Conservation (phyloP, 345 rosid species). For the Populus euphratica region DNA sequence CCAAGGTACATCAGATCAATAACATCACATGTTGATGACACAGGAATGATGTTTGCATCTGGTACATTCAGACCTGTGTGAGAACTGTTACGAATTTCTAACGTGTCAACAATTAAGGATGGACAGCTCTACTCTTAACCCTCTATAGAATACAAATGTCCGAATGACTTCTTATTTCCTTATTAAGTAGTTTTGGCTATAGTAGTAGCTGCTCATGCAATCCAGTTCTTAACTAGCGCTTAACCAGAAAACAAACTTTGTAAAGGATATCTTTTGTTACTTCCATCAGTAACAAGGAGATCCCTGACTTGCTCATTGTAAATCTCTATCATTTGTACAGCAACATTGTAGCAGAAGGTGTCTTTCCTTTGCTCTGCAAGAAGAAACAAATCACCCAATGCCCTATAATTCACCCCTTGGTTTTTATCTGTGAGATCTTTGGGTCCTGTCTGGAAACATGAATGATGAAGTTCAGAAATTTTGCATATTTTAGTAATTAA, state of each 20-base stretch:
- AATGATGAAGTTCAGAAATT: conserved; percentile 17
- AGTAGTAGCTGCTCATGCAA: background rate
- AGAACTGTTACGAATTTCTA: conserved; percentile 91
- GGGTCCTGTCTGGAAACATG: conserved; percentile 70
- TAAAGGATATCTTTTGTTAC: conserved; percentile 92
- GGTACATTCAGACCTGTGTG: conserved; percentile 94
- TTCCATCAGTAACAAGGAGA: conserved; percentile 82
- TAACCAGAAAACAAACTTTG: background rate
- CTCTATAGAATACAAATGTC: background rate
- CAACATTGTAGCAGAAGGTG: conserved; percentile 64
- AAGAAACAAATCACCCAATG: conserved; percentile 79
- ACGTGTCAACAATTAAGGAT: conserved; percentile 59
- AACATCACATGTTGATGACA: conserved; percentile 80
- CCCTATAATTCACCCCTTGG: conserved; percentile 92
- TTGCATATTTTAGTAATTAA: background rate
- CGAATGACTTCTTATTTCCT: background rate
- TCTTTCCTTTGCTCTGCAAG: conserved; percentile 84
- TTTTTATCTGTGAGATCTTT: conserved; percentile 70
- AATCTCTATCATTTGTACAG: conserved; percentile 97
- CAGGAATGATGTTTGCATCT: conserved; percentile 77
- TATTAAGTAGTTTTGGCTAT: background rate
- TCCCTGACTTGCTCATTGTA: conserved; percentile 97
- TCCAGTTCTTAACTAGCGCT: background rate
- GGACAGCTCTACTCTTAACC: background rate
- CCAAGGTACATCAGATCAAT: conserved; percentile 89